These are phyloP conservation scores for Porpolomopsis calyptriformis DNA, from an alignment of 768 basidiomycete species.

Conservation along the genomic window DNA sequence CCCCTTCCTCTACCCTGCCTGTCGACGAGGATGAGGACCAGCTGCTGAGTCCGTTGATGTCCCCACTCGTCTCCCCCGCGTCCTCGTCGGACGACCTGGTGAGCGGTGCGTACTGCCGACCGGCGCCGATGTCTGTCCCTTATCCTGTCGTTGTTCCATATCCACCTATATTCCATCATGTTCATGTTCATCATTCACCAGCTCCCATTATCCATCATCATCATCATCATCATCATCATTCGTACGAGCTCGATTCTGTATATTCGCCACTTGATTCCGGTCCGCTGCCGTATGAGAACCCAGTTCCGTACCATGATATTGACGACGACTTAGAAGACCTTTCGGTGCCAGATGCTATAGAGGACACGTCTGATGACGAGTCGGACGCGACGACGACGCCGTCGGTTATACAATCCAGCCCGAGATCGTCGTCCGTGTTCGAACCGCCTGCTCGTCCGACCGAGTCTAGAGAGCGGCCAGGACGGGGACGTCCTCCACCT, in stretches of 20 bases:
- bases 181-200: conserved; percentile 44
- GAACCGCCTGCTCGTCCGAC: conserved; percentile 42
- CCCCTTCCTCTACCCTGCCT: conserved; percentile 36
- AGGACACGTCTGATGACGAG: conserved; percentile 80
- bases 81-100: conserved; percentile 70
- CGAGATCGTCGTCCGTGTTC: conserved; percentile 40
- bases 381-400: conserved; percentile 61
- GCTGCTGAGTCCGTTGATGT: conserved; percentile 52
- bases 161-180: conserved; percentile 47
- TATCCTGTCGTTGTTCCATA: conserved; percentile 64
- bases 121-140: conserved; percentile 37
- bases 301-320: conserved; percentile 51
- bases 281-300: conserved; percentile 34
- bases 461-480: conserved; percentile 26
- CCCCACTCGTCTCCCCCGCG: conserved; percentile 60
- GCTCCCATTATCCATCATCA: no score
- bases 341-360: conserved; percentile 69
- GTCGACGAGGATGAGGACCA: conserved; percentile 59
- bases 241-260: conserved; percentile 19
- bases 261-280: conserved; percentile 30
- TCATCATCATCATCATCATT: conserved; percentile 45
- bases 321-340: conserved; percentile 64
- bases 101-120: conserved; percentile 38
- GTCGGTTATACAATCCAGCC: conserved; percentile 47
- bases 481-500: conserved; percentile 36